Evolutionary conservation across 164 flowering plant species (phyloP).

Genomic region (Cinnamomum micranthum): DNA sequence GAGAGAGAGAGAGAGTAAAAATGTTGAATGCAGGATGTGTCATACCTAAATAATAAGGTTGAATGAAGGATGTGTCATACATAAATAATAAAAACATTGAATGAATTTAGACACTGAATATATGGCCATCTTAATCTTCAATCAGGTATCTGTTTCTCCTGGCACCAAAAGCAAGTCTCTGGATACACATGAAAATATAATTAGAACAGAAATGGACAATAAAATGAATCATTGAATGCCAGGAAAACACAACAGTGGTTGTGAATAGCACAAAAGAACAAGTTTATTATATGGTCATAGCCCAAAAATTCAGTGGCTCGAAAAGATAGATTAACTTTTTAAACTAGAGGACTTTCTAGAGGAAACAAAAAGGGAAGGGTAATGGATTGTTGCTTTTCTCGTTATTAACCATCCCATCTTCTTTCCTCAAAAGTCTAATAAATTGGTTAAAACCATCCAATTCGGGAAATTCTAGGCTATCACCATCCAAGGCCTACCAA

Average conservation of each 20-base stretch:
- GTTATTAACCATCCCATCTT: background rate
- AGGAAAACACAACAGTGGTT: no score
- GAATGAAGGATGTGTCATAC: background rate
- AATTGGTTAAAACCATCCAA: no score
- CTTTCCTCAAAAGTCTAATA: no score
- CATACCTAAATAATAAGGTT: background rate
- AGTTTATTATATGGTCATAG: no score
- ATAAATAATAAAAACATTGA: background rate
- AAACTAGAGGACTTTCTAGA: no score
- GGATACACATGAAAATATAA: conserved; percentile 6
- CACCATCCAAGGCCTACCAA: background rate
- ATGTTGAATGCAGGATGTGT: background rate
- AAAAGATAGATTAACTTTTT: no score
- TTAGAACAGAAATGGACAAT: background rate
- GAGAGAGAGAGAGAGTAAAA: background rate
- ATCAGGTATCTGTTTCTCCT: conserved; percentile 69
- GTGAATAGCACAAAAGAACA: no score
- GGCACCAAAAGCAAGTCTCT: conserved; percentile 93
- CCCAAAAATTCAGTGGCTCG: no score
- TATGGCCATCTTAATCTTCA: conserved; percentile 49
- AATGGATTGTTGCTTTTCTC: no score
- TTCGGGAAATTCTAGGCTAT: no score
- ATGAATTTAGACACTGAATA: background rate
- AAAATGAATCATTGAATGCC: background rate
- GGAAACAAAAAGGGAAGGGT: no score